phyloP scores from a whole-genome alignment of 371 early-diverging fungal species.

The Sporodiniella umbellata region DNA sequence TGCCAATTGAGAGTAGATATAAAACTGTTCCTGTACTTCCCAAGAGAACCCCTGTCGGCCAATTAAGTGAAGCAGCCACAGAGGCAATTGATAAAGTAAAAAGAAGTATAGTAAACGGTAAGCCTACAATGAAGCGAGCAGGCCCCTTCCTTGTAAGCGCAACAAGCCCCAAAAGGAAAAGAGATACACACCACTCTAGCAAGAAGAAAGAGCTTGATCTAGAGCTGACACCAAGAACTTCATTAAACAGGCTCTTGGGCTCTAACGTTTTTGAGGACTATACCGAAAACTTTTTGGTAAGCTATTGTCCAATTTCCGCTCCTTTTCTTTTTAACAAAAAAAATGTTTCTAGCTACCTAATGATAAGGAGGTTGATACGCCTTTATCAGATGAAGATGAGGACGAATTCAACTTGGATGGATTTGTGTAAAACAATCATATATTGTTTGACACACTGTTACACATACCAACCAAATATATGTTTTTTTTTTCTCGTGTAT shows the following conservation, averaged over 20 bases:
- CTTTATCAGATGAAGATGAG: too few relatives aligned
- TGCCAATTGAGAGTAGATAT: conserved; percentile 16
- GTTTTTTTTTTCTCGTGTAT: too few relatives aligned
- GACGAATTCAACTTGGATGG: too few relatives aligned
- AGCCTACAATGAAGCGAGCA: conserved; percentile 18
- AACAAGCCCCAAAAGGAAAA: conserved; percentile 4
- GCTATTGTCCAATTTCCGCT: not conserved
- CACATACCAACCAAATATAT: not conserved
- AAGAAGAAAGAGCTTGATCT: not conserved
- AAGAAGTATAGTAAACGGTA: conserved; percentile 14
- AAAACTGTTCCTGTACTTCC: conserved; percentile 67
- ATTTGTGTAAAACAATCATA: too few relatives aligned
- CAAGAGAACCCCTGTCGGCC: not conserved
- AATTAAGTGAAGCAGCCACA: conserved; percentile 15
- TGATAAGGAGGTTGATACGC: too few relatives aligned
- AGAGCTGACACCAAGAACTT: not conserved
- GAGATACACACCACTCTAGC: not conserved
- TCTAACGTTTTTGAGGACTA: not conserved
- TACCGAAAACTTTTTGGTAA: not conserved
- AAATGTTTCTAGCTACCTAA: too few relatives aligned
- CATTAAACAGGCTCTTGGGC: not conserved
- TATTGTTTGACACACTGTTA: too few relatives aligned
- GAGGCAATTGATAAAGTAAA: conserved; percentile 16
- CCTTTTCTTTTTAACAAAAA: too few relatives aligned
- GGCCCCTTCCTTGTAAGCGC: conserved; percentile 21